These are phyloP conservation scores for Populus ilicifolia DNA, from an alignment of 345 rosid genomes.

Conservation along the genomic window DNA sequence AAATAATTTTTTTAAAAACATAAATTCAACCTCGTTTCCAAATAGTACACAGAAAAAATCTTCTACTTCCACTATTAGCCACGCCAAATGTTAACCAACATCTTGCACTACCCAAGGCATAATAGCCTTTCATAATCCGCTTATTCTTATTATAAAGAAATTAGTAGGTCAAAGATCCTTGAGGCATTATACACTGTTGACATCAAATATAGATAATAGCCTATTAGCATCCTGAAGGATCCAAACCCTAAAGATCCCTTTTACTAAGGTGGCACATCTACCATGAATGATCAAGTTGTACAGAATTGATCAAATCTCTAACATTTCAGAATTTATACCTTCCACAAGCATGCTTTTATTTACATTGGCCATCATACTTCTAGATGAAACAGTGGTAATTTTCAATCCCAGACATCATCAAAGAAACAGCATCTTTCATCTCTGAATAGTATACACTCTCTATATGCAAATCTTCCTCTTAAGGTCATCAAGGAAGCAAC, in stretches of 20 bases:
- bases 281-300: background rate
- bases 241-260: background rate
- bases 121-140: background rate
- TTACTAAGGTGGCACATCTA: background rate
- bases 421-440: conserved; percentile 93
- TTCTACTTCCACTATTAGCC: background rate
- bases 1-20: too few species aligned
- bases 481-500: conserved; percentile 13
- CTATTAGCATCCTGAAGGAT: background rate
- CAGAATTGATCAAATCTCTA: background rate
- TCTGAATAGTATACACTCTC: conserved; percentile 89
- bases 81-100: background rate
- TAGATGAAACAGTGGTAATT: background rate
- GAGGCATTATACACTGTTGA: background rate
- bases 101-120: background rate
- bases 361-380: background rate
- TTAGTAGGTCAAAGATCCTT: background rate
- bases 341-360: background rate
- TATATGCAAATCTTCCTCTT: conserved; percentile 81
- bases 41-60: background rate
- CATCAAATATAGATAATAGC: background rate
- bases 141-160: background rate
- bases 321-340: background rate
- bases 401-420: conserved; percentile 79
- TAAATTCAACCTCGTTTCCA: too few species aligned